Evolutionary conservation across 2,329 filamentous ascomycete genomes (phyloP), one percentile per base, ranked within the genome.

Genomic region (Aspergillus sp.): DNA sequence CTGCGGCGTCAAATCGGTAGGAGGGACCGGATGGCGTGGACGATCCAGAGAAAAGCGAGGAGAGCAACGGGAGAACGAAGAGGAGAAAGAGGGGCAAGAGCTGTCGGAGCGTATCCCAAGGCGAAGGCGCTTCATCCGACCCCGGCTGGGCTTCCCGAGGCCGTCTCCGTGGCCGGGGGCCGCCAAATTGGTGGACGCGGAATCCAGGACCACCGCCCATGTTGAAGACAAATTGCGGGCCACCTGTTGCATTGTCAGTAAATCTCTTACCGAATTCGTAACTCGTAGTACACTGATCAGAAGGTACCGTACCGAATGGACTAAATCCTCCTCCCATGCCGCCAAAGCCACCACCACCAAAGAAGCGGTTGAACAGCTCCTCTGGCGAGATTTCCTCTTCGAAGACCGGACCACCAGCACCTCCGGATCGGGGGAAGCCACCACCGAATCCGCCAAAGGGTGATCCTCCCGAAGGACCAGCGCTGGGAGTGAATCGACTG

Each of bases 291-390:
- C 3, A 38, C 16, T n/a, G 35, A 38, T 17, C 6, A n/a, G 11
- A 30, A 10, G 2, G 26, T 20, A 13, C 19, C 71, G 74, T 82
- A 76, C 88, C 87, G 66, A 89, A 86, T 14, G 82, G 81, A 49
- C 85, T 85, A 53, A 87, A 85, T 45, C 83, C 82, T 63, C 80
- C 78, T 16, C 77, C 78, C 60, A 73, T 66, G 32, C 73, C 74
- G 36, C 73, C 73, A 60, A 72, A 68, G 8, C 80, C 86, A 40
- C 80, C 86, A 38, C 89, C 91, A 45, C 90, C 90, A 77, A 99
- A 99, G 81, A 99, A 99, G 58, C 93, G 85, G 68, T 93, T 87
- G 76, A 99, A 99, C 79, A 99, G 83, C 73, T 99, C 94, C 73
- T 99, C 94, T 0, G 94, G 92, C 50, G 89, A 95, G 63, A 99